A percentile compares a stretch with the other conserved stretches of the same genome.
Evolutionary conservation across 768 basidiomycete species (phyloP).

Genomic region (Tephrocybe rancida): DNA sequence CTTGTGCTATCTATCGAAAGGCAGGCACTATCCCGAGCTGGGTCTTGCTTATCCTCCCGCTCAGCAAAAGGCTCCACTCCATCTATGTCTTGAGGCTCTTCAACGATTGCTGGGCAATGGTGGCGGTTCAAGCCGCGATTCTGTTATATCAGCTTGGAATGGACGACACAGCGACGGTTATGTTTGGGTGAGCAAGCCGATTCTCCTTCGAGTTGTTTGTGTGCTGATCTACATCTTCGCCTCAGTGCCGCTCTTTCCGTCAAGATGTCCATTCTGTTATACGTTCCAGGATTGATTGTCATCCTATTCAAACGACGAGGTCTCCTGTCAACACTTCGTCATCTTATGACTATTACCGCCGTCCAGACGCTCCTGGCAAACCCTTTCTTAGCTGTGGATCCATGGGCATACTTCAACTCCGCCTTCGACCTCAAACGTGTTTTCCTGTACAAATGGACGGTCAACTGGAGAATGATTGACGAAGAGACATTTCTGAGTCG

Average conservation of each 20-base stretch:
- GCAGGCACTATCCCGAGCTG: slow-evolving; percentile 71
- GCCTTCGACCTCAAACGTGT: slow-evolving; percentile 89
- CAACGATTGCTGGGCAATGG: slow-evolving; percentile 90
- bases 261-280: slow-evolving; percentile 94
- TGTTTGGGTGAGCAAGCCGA: slow-evolving; percentile 66
- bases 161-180: slow-evolving; percentile 62
- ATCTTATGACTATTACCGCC: slow-evolving; percentile 47
- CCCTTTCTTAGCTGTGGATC: slow-evolving; percentile 68
- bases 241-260: slow-evolving; percentile 80
- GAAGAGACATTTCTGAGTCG: slow-evolving; percentile 76
- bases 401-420: slow-evolving; percentile 64
- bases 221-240: not conserved
- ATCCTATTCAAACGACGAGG: slow-evolving; percentile 79
- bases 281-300: slow-evolving; percentile 86
- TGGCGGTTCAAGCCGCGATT: slow-evolving; percentile 68
- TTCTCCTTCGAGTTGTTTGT: not conserved
- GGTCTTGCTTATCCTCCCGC: slow-evolving; percentile 67
- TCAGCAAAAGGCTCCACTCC: slow-evolving; percentile 94
- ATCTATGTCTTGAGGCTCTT: slow-evolving; percentile 91
- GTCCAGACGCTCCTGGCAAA: slow-evolving; percentile 65
- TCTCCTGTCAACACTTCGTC: slow-evolving; percentile 49
- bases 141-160: slow-evolving; percentile 60
- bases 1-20: slow-evolving; percentile 68
- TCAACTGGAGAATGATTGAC: slow-evolving; percentile 91
- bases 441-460: slow-evolving; percentile 96